A percentile compares a stretch with the other conserved stretches of the same genome.
These are phyloP conservation scores for Starmerella sirachaensis DNA, from an alignment of 805 yeast species.

Conservation along the genomic window DNA sequence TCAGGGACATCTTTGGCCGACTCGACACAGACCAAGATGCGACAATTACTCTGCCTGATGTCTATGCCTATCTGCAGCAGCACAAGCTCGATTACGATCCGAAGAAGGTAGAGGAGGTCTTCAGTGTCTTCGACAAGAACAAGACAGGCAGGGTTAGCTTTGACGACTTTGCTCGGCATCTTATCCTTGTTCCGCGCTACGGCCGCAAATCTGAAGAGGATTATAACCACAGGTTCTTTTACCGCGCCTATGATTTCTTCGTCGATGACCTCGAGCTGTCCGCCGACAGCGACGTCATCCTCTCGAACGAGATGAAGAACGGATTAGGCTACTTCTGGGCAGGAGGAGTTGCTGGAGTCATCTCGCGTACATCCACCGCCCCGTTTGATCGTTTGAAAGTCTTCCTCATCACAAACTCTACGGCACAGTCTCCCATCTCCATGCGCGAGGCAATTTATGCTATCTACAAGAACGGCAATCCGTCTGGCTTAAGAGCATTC, in stretches of 20 bases:
- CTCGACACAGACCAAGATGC: slow-evolving; percentile 23
- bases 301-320: slow-evolving; percentile 62
- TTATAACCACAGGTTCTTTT: too few species aligned
- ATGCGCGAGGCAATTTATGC: slow-evolving; percentile 67
- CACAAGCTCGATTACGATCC: slow-evolving; percentile 44
- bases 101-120: slow-evolving; percentile 43
- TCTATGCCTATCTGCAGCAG: slow-evolving; percentile 48
- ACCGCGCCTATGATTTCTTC: slow-evolving; percentile 71
- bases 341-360: slow-evolving; percentile 92
- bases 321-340: slow-evolving; percentile 88
- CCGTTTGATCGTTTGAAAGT: slow-evolving; percentile 95
- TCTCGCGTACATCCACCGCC: slow-evolving; percentile 91
- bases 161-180: slow-evolving; percentile 75
- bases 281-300: slow-evolving; percentile 84
- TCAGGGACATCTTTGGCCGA: slow-evolving; percentile 20
- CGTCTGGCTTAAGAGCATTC: slow-evolving; percentile 59
- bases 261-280: slow-evolving; percentile 72
- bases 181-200: slow-evolving; percentile 62
- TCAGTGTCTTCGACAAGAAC: slow-evolving; percentile 42
- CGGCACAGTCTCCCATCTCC: slow-evolving; percentile 38
- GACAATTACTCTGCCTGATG: slow-evolving; percentile 15
- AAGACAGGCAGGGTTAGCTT: slow-evolving; percentile 60
- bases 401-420: slow-evolving; percentile 67
- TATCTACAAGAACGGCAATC: slow-evolving; percentile 63
- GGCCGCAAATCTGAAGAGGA: slow-evolving; percentile 32